A percentile compares a stretch with the other conserved stretches of the same genome.
phyloP scores from a whole-genome alignment of 306 rosid genomes.

The Bauhinia variegata region DNA sequence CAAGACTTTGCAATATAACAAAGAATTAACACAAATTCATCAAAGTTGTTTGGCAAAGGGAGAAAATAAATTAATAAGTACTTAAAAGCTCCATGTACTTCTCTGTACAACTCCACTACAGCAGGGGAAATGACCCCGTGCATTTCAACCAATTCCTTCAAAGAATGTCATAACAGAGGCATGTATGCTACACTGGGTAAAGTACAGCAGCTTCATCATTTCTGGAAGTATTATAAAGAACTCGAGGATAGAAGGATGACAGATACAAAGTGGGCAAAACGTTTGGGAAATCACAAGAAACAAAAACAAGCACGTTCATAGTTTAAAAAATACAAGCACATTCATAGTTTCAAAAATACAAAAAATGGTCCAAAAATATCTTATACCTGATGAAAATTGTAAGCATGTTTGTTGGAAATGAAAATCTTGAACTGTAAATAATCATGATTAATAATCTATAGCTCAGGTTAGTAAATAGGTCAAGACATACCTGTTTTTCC shows the following conservation, averaged over 20 bases:
- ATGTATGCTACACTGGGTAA: slow-evolving; percentile 7
- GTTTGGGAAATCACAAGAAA: slow-evolving; percentile 13
- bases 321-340: no score
- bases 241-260: not conserved
- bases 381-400: slow-evolving; percentile 16
- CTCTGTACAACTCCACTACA: not conserved
- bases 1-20: slow-evolving; percentile 20
- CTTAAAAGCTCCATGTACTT: not conserved
- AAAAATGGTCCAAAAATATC: not conserved
- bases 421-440: slow-evolving; percentile 10
- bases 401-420: no score
- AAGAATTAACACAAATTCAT: slow-evolving; percentile 12
- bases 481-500: slow-evolving; percentile 91
- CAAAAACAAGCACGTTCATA: no score
- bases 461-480: slow-evolving; percentile 12
- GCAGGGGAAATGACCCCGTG: not conserved
- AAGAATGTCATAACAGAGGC: slow-evolving; percentile 15
- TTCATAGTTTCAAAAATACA: slow-evolving; percentile 2
- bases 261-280: not conserved
- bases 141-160: slow-evolving; percentile 17
- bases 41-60: not conserved
- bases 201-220: slow-evolving; percentile 8
- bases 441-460: slow-evolving; percentile 22
- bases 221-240: slow-evolving; percentile 4
- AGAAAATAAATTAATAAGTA: not conserved